phyloP scores from a whole-genome alignment of 2,329 filamentous ascomycete genomes.

The Chaetothyriales sp. region DNA sequence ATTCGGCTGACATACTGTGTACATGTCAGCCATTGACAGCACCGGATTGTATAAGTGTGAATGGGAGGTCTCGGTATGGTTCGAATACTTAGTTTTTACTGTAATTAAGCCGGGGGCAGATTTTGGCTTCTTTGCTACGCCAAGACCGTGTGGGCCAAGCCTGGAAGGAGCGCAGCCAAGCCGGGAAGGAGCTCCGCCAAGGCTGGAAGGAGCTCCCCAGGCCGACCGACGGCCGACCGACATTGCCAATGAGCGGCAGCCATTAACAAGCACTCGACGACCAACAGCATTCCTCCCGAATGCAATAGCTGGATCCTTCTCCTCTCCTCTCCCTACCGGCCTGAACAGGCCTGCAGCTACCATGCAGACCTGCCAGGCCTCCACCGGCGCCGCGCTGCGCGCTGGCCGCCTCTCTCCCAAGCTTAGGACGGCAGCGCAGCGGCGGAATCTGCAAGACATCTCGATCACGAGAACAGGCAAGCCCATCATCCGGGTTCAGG shows the following conservation, averaged over 20 bases:
- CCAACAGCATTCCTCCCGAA: neutral
- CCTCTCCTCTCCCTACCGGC: neutral
- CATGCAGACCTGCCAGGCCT: constrained; percentile 16
- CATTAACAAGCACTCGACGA: neutral
- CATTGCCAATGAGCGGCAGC: neutral
- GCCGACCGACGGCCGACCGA: no score
- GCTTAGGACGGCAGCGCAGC: constrained; percentile 22
- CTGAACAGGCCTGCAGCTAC: constrained; percentile 9
- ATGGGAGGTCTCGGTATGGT: no score
- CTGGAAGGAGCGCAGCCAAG: no score
- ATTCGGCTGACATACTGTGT: no score
- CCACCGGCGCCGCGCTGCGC: constrained; percentile 36
- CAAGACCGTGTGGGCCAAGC: no score
- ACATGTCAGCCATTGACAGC: no score
- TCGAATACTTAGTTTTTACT: no score
- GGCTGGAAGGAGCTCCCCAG: no score
- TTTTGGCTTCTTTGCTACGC: no score
- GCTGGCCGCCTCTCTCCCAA: constrained; percentile 22
- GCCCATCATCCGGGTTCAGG: constrained; percentile 75
- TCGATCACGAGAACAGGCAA: constrained; percentile 91
- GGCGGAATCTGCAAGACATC: constrained; percentile 58
- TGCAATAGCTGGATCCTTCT: neutral
- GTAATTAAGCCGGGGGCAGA: no score
- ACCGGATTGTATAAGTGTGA: no score
- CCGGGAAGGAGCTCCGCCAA: no score